Conservation (phyloP, 2,329 filamentous ascomycete genomes). For the Beauveria medogensis region DNA sequence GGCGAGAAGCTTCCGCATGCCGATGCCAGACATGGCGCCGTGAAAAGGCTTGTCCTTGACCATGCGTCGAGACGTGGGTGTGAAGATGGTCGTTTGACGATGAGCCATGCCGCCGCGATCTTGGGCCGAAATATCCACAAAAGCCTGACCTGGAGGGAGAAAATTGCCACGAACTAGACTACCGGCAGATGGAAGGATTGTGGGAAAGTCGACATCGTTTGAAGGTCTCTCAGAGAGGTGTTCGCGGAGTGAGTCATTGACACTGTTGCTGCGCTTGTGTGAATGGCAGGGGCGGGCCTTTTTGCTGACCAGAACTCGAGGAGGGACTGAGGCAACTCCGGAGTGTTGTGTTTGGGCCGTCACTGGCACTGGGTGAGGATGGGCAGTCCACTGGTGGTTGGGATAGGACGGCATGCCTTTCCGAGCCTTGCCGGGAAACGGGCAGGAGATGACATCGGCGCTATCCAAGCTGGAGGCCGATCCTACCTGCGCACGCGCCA, state of each 20-base stretch:
- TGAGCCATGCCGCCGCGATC: constrained; percentile 36
- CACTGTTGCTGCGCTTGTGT: constrained; percentile 81
- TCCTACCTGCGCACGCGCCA: constrained; percentile 16
- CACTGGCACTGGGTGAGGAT: constrained; percentile 35
- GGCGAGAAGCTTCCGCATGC: constrained; percentile 78
- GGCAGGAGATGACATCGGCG: constrained; percentile 55
- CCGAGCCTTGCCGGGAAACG: constrained; percentile 47
- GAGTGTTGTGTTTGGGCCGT: constrained; percentile 30
- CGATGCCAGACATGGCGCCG: constrained; percentile 59
- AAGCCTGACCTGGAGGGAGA: constrained; percentile 73
- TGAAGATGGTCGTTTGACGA: constrained; percentile 47
- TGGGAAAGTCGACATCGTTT: constrained; percentile 49
- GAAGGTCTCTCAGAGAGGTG: constrained; percentile 45
- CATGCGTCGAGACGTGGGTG: constrained; percentile 28
- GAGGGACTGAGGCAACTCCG: constrained; percentile 49
- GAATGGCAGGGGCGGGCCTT: constrained; percentile 47
- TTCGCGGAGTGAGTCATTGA: constrained; percentile 76
- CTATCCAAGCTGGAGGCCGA: constrained; percentile 53
- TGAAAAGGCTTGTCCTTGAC: constrained; percentile 41
- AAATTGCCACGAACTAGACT: constrained; percentile 82
- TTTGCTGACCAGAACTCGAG: constrained; percentile 50
- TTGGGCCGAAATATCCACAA: constrained; percentile 59
- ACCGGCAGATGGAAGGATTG: constrained; percentile 63
- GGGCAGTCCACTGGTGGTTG: constrained; percentile 40
- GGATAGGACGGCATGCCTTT: constrained; percentile 31